These are phyloP conservation scores for Crotalaria pallida DNA, from an alignment of 306 rosid species.

Conservation along the genomic window DNA sequence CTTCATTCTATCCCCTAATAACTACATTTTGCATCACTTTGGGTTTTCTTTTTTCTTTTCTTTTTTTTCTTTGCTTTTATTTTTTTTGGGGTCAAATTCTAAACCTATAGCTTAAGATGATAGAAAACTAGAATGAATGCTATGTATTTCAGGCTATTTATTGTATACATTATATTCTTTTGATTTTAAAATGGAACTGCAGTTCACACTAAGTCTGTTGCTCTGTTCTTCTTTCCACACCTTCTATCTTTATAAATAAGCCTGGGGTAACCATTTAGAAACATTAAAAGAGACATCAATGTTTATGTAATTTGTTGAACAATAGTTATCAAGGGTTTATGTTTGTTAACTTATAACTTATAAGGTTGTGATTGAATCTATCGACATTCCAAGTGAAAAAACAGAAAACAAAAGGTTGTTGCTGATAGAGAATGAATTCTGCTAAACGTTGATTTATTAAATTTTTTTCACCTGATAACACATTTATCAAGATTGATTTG, in stretches of 20 bases:
- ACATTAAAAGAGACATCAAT: neutral
- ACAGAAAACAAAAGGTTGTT: no score
- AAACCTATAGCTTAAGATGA: slow-evolving; percentile 10
- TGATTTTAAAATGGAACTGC: neutral
- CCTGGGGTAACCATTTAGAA: neutral
- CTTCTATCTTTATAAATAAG: neutral
- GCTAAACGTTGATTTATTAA: no score
- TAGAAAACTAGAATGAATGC: neutral
- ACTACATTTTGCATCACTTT: slow-evolving; percentile 3
- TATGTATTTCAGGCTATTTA: slow-evolving; percentile 9
- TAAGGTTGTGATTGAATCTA: neutral
- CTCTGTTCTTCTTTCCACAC: neutral
- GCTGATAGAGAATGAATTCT: no score
- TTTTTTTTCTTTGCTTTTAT: neutral
- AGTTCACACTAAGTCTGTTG: neutral
- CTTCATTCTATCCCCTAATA: neutral
- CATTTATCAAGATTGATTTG: no score
- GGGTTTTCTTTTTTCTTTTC: neutral
- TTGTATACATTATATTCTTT: slow-evolving; percentile 22
- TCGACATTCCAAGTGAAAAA: neutral
- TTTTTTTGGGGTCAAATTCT: neutral
- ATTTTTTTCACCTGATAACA: no score
- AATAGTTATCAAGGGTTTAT: neutral
- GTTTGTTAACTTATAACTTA: neutral
- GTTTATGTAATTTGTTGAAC: neutral